These are phyloP conservation scores for Lachnellula arida DNA, from an alignment of 2,329 filamentous ascomycete genomes.

Conservation along the genomic window DNA sequence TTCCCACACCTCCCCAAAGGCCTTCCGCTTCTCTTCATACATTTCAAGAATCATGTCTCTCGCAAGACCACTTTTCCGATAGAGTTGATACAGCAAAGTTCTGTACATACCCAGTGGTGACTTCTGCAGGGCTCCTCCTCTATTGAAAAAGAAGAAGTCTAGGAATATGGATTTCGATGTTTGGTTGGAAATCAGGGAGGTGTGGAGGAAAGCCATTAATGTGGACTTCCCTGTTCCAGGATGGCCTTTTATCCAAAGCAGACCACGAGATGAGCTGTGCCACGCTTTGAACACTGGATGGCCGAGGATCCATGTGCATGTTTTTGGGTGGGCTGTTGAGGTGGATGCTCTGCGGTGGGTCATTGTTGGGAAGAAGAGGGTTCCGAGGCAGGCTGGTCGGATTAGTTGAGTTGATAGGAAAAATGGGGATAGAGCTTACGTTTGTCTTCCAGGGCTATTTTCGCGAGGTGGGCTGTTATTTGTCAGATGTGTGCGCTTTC, in stretches of 20 bases:
- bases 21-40: background rate
- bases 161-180: conserved; percentile 19
- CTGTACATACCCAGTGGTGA: conserved; percentile 45
- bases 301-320: conserved; percentile 32
- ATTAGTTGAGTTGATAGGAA: background rate
- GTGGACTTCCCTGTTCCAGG: conserved; percentile 39
- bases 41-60: background rate
- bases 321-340: conserved; percentile 31
- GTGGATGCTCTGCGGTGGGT: conserved; percentile 27
- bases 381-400: conserved; percentile 26
- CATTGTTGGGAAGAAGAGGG: conserved; percentile 33
- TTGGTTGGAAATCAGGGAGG: background rate
- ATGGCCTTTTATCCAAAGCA: conserved; percentile 38
- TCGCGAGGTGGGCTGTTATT: background rate
- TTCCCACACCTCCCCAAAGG: background rate
- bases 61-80: conserved; percentile 25
- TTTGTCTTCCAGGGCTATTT: background rate
- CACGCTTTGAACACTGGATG: conserved; percentile 27
- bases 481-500: background rate
- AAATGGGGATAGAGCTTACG: background rate
- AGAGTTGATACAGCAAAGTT: conserved; percentile 42
- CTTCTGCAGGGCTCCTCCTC: conserved; percentile 37
- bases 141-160: conserved; percentile 35
- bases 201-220: conserved; percentile 29
- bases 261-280: conserved; percentile 11